A percentile compares a stretch with the other conserved stretches of the same genome.
Evolutionary conservation across 2,329 filamentous ascomycete species (phyloP).

Genomic region (Pseudocercospora musae): DNA sequence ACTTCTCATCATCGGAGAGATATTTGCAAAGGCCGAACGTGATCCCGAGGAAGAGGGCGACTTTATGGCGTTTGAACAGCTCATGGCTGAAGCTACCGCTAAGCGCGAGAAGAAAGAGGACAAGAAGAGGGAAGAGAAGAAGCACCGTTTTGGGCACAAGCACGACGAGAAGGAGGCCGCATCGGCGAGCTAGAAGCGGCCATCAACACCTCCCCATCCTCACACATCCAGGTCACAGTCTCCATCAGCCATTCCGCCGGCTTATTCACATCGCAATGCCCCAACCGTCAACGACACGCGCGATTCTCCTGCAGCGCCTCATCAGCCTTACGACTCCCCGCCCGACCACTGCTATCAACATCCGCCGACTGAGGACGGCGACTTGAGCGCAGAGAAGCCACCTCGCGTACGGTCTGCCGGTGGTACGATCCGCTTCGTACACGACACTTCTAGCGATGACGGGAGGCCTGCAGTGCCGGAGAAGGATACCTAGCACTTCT

Average conservation of each 20-base stretch:
- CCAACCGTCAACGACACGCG: not conserved
- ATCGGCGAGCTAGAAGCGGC: slow-evolving; percentile 6
- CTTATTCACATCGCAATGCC: not conserved
- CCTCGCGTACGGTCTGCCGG: not conserved
- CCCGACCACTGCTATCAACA: not conserved
- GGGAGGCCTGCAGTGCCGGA: not conserved
- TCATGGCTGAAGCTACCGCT: slow-evolving; percentile 91
- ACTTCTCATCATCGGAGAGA: slow-evolving; percentile 80
- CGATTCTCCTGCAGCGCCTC: not conserved
- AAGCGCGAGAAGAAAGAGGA: slow-evolving; percentile 86
- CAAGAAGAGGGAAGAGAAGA: slow-evolving; percentile 57
- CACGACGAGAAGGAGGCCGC: slow-evolving; percentile 17
- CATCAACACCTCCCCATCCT: not conserved
- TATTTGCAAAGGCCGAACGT: slow-evolving; percentile 81
- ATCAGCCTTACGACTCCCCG: not conserved
- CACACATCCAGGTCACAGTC: not conserved
- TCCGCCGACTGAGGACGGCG: not conserved
- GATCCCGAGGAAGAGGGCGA: slow-evolving; percentile 96
- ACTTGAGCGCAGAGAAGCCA: not conserved
- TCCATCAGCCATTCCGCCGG: not conserved
- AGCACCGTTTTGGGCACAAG: slow-evolving; percentile 15
- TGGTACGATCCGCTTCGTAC: not conserved
- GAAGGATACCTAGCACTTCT: not conserved
- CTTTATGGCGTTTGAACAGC: slow-evolving; percentile 97
- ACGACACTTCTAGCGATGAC: not conserved